Evolutionary conservation across 176 grass and related monocot genomes (phyloP), one percentile per base, ranked within the genome.

Genomic region (Triticum timopheevii): DNA sequence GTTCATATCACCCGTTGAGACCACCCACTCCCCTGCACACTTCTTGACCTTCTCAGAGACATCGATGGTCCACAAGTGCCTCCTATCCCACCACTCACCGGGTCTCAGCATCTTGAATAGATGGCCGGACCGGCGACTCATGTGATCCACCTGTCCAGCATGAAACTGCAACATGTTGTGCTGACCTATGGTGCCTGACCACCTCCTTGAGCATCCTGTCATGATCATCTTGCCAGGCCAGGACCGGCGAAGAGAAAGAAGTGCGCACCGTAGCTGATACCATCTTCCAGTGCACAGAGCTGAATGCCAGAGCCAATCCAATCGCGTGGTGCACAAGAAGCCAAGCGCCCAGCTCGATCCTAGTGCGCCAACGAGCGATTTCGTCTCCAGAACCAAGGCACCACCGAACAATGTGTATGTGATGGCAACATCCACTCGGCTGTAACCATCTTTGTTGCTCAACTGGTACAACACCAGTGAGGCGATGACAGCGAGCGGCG

Each of bases 371-470:
- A 80, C 3, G 3, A 65, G 78, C 2, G 38, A 65, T 8, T 2
- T 5, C 1, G 16, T 45, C 13, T 80, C 78, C 2, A 45, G 61
- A 2, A 47, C n/a, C 36, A 93, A 39, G 80, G 87, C 69, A 2
- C 73, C 69, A 8, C 8, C 88, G 20, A 90, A 28, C 17, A 93
- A 22, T 8, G 83, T 7, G 65, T 90, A 82, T 4, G 87, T 89
- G 28, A 90, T 82, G 0, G 11, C 2, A 4, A 93, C 16, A 8
- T 93, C 84, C 1, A 84, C 13, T 13, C 15, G 9, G 13, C 36
- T 76, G 34, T 12, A 13, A 5, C 42, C 65, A 13, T 61, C 63
- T 49, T 84, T 84, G 9, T 11, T 3, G 36, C 38, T 65, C 15
- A 82, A 34, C 4, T 81, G 22, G 4, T 78, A 64, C n/a, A 80